Conservation (phyloP, 805 yeast genomes). For the Candida piceae region DNA sequence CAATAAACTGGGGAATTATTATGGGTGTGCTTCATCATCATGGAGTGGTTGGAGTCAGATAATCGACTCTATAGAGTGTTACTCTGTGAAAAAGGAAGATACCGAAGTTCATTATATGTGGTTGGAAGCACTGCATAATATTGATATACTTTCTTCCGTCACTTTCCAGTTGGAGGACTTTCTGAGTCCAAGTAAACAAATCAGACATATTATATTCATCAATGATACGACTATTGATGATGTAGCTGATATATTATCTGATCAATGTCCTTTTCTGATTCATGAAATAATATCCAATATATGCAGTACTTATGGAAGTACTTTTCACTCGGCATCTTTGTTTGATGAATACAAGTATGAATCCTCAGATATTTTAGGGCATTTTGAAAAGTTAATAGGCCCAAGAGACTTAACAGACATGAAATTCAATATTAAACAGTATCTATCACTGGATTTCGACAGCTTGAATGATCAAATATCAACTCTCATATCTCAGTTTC, state of each 20-base stretch:
- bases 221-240: too few relatives aligned
- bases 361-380: constrained; percentile 16
- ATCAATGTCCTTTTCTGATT: too few relatives aligned
- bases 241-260: too few relatives aligned
- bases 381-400: constrained; percentile 12
- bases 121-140: constrained; percentile 20
- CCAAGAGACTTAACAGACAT: background rate
- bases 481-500: constrained; percentile 12
- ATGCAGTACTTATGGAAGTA: constrained; percentile 14
- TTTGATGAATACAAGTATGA: constrained; percentile 25
- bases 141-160: constrained; percentile 16
- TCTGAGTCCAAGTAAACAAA: background rate
- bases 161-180: constrained; percentile 13
- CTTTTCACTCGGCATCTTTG: constrained; percentile 20
- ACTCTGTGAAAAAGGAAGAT: constrained; percentile 10
- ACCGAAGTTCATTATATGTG: constrained; percentile 13
- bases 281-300: constrained; percentile 9
- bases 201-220: constrained; percentile 20
- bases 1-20: constrained; percentile 24
- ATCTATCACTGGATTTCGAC: constrained; percentile 21
- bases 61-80: constrained; percentile 18
- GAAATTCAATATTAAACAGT: constrained; percentile 12
- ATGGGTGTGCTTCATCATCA: constrained; percentile 23
- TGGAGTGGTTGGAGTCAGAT: constrained; percentile 29
- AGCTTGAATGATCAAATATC: constrained; percentile 7